These are phyloP conservation scores for Lenwebbia sp. DNA, from an alignment of 345 rosid species.

Conservation along the genomic window DNA sequence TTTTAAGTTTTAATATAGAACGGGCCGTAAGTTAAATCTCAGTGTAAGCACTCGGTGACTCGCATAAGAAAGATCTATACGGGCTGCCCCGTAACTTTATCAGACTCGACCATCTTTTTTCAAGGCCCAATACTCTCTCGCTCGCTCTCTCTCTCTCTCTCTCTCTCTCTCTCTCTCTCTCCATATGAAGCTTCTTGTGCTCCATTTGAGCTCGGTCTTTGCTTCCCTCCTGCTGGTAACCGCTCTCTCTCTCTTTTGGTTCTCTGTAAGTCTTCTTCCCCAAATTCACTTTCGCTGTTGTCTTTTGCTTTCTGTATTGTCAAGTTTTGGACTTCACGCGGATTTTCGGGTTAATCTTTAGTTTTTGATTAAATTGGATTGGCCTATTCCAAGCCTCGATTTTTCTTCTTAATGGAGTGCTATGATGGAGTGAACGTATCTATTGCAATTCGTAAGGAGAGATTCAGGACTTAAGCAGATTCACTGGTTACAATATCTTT, in stretches of 20 bases:
- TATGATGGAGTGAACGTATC: neutral
- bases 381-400: neutral
- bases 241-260: neutral
- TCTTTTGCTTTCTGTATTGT: neutral
- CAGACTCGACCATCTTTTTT: neutral
- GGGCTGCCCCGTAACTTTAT: neutral
- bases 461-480: neutral
- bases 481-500: neutral
- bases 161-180: neutral
- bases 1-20: no score
- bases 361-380: neutral
- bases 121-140: neutral
- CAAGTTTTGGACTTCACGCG: neutral
- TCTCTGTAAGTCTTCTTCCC: neutral
- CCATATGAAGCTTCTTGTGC: neutral
- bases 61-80: neutral
- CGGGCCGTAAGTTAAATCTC: no score
- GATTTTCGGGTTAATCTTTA: neutral
- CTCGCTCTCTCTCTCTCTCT: neutral
- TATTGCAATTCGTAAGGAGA: neutral
- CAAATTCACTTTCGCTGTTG: neutral
- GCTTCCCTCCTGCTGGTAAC: neutral
- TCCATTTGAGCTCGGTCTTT: neutral
- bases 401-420: neutral
- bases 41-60: no score